A percentile compares a stretch with the other conserved stretches of the same genome.
These are phyloP conservation scores for Umbelopsis sp. DNA, from an alignment of 371 early-diverging fungal species.

Conservation along the genomic window DNA sequence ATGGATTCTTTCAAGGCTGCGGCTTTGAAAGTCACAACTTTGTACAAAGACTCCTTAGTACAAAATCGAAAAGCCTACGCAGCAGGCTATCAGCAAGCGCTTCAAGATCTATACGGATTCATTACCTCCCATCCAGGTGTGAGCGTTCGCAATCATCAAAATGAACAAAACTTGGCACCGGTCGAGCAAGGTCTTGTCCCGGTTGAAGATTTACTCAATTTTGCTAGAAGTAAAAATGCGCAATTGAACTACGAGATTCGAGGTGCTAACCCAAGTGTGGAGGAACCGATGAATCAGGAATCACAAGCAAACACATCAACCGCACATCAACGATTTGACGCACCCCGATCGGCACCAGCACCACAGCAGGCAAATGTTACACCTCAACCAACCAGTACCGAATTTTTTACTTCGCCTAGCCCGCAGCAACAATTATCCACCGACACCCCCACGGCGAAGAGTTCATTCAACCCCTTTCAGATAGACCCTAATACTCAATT, in stretches of 20 bases:
- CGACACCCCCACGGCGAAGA: conserved; percentile 20
- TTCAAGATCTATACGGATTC: conserved; percentile 71
- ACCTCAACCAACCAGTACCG: conserved; percentile 27
- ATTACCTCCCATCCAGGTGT: conserved; percentile 50
- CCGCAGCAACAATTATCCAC: conserved; percentile 16
- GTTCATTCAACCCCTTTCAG: conserved; percentile 36
- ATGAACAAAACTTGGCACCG: conserved; percentile 23
- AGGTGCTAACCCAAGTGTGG: conserved; percentile 20
- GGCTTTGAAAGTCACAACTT: conserved; percentile 69
- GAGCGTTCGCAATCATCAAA: conserved; percentile 19
- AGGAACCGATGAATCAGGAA: conserved; percentile 28
- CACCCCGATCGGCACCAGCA: conserved; percentile 30
- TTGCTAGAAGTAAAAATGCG: conserved; percentile 52
- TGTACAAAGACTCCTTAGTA: conserved; percentile 73
- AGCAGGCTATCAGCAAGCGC: conserved; percentile 73
- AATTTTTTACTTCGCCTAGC: conserved; percentile 21
- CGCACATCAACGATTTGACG: conserved; percentile 1
- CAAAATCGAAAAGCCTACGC: conserved; percentile 65
- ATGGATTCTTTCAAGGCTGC: conserved; percentile 71
- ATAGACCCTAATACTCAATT: conserved; percentile 53
- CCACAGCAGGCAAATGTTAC: conserved; percentile 27
- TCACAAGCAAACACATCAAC: conserved; percentile 19
- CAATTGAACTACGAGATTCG: conserved; percentile 46
- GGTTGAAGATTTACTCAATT: conserved; percentile 58
- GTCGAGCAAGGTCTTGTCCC: conserved; percentile 52